Evolutionary conservation across 441 rosid species (phyloP).

Genomic region (Jatropha podagrica): DNA sequence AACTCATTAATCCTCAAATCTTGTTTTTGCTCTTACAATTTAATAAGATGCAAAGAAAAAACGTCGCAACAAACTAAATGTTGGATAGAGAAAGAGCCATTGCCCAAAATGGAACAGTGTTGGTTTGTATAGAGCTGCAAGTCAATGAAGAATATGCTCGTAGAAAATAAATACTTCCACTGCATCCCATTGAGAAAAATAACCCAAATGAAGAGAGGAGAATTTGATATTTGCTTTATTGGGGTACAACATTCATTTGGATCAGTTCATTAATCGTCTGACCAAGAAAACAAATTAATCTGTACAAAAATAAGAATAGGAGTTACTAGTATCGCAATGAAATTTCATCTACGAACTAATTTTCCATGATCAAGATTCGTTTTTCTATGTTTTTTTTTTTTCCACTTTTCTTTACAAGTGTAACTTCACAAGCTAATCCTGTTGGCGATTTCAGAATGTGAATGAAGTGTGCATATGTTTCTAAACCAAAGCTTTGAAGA

Average conservation of each 20-base stretch:
- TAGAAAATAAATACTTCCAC: background rate
- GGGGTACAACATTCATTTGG: conserved; percentile 12
- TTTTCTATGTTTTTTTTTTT: conserved; percentile 23
- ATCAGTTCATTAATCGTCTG: conserved; percentile 30
- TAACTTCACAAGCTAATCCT: conserved; percentile 28
- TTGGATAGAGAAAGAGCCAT: too few relatives aligned
- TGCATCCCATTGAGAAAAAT: background rate
- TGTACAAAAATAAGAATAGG: conserved; percentile 38
- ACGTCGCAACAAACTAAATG: too few relatives aligned
- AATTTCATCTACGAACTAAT: conserved; percentile 17
- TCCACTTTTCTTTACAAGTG: conserved; percentile 35
- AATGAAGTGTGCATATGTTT: conserved; percentile 23
- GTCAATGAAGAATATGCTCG: background rate
- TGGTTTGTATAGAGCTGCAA: background rate
- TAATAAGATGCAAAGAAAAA: too few relatives aligned
- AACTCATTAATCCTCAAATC: too few relatives aligned
- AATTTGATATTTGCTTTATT: conserved; percentile 5
- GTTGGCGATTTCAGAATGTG: conserved; percentile 23
- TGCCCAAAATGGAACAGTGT: too few relatives aligned
- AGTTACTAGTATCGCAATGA: conserved; percentile 26
- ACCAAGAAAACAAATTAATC: conserved; percentile 32
- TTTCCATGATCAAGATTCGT: conserved; percentile 20
- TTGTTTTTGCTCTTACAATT: too few relatives aligned
- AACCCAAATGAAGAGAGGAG: background rate
- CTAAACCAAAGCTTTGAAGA: conserved; percentile 16